A percentile compares a stretch with the other conserved stretches of the same genome.
Evolutionary conservation across 306 rosid genomes (phyloP).

Genomic region (Begonia loranthoides): DNA sequence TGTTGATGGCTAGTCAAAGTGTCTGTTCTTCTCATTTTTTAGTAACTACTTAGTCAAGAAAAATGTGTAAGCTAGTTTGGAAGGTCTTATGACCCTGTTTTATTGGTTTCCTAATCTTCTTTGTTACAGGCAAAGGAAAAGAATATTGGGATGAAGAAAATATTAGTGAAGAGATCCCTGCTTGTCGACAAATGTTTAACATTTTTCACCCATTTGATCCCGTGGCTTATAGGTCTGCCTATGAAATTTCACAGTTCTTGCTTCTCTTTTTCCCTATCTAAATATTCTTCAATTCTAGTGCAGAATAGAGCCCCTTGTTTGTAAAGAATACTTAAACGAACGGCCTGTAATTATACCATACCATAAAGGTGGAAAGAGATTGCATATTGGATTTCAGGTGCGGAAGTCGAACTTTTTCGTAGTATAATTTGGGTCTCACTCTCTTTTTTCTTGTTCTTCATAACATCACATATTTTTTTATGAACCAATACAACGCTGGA

Average conservation of each 20-base stretch:
- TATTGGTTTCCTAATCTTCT: constrained; percentile 8
- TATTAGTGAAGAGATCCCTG: constrained; percentile 84
- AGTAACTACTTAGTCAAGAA: not conserved
- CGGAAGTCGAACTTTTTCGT: constrained; percentile 7
- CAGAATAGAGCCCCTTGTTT: constrained; percentile 96
- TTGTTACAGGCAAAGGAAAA: constrained; percentile 64
- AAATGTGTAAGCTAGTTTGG: constrained; percentile 5
- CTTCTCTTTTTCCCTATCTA: not conserved
- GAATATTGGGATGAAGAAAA: constrained; percentile 84
- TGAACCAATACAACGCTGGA: not conserved
- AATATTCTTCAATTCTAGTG: constrained; percentile 13
- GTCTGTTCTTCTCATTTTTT: too few species aligned
- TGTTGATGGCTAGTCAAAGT: too few species aligned
- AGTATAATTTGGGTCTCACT: constrained; percentile 4
- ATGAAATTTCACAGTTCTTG: constrained; percentile 4
- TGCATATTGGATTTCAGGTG: constrained; percentile 93
- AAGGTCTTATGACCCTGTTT: constrained; percentile 4
- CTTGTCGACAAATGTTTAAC: constrained; percentile 86
- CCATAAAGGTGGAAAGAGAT: constrained; percentile 91
- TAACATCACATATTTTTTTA: too few species aligned
- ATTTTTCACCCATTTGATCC: constrained; percentile 98
- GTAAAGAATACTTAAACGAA: constrained; percentile 54
- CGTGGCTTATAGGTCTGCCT: constrained; percentile 80
- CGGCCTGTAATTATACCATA: constrained; percentile 88
- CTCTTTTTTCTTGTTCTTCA: constrained; percentile 8